Conservation (phyloP, 495 filamentous ascomycete genomes). For the Haplographium delicatum region DNA sequence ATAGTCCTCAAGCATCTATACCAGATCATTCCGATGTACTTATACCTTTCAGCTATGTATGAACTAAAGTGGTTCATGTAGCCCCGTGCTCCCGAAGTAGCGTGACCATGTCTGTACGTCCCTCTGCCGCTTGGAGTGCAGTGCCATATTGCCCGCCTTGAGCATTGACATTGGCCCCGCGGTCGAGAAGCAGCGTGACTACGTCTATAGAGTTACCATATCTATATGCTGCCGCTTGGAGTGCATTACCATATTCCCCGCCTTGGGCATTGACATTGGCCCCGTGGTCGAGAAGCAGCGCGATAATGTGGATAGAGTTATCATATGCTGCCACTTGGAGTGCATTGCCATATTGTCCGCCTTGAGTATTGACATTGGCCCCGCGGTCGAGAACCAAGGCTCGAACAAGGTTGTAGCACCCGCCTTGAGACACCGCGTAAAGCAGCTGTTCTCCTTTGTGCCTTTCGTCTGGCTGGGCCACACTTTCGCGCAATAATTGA, state of each 20-base stretch:
- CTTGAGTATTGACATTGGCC: background rate
- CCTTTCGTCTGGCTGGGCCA: background rate
- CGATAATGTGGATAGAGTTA: conserved; percentile 15
- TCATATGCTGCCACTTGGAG: conserved; percentile 10
- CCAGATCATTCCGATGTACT: too few relatives aligned
- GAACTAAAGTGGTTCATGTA: too few relatives aligned
- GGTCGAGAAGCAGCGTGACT: background rate
- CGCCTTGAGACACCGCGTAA: background rate
- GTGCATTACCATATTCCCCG: conserved; percentile 27
- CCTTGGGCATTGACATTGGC: conserved; percentile 23
- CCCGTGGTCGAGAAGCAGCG: conserved; percentile 36
- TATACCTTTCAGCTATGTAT: too few relatives aligned
- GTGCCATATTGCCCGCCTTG: background rate
- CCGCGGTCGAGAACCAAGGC: background rate
- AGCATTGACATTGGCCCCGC: background rate
- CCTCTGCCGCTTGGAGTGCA: background rate
- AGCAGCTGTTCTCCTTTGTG: background rate
- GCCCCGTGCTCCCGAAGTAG: conserved; percentile 16
- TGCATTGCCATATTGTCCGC: background rate
- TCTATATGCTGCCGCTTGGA: conserved; percentile 12
- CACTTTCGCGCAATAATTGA: background rate
- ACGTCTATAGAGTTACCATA: background rate
- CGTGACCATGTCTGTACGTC: conserved; percentile 8
- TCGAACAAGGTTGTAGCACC: background rate
- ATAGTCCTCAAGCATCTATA: too few relatives aligned